Conservation (phyloP, 371 early-diverging fungal genomes). For the Lichtheimia corymbifera region DNA sequence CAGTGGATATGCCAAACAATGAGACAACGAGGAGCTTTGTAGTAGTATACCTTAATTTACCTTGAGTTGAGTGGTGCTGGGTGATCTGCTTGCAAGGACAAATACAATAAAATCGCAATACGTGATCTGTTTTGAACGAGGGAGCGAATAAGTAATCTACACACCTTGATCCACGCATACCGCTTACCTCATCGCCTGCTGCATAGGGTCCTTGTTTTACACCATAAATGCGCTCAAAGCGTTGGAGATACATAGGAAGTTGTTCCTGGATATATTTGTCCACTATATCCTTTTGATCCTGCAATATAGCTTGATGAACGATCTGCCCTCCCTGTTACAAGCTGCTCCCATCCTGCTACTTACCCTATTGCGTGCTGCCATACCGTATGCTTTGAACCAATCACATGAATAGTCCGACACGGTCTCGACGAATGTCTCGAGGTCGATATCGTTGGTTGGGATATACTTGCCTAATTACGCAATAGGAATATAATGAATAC, state of each 20-base stretch:
- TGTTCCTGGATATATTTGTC: slow-evolving; percentile 5
- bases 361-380: no score
- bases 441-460: slow-evolving; percentile 7
- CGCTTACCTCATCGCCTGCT: slow-evolving; percentile 13
- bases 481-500: no score
- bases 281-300: background rate
- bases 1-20: no score
- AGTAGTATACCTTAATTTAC: background rate
- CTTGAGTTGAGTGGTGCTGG: no score
- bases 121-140: slow-evolving; percentile 6
- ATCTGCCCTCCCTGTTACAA: background rate
- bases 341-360: no score
- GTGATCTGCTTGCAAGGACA: slow-evolving; percentile 5
- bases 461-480: slow-evolving; percentile 1
- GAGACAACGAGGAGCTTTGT: background rate
- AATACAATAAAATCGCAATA: slow-evolving; percentile 18
- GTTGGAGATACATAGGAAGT: background rate
- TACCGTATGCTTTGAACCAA: background rate
- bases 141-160: background rate
- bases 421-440: slow-evolving; percentile 8
- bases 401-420: slow-evolving; percentile 4
- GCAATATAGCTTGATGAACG: background rate
- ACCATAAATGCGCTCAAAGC: slow-evolving; percentile 12
- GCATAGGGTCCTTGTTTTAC: slow-evolving; percentile 13
- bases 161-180: background rate